phyloP scores from a whole-genome alignment of 805 yeast species.

The Kodamaea neixiangensis region DNA sequence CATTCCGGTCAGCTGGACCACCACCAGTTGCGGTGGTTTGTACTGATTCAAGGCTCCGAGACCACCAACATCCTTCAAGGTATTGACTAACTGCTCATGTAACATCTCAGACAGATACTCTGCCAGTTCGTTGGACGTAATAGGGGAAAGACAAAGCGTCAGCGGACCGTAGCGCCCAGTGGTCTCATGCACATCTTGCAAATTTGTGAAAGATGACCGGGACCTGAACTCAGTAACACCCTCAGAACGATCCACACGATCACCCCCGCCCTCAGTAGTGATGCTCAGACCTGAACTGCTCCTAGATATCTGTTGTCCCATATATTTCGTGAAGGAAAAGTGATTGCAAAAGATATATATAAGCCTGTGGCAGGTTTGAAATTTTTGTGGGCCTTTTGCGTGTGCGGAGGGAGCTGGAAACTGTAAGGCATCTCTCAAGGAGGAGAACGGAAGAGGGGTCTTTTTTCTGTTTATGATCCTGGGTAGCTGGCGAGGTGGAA shows the following conservation, averaged over 20 bases:
- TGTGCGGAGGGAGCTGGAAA: constrained; percentile 7
- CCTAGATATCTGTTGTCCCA: constrained; percentile 10
- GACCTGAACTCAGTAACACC: neutral
- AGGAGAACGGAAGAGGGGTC: neutral
- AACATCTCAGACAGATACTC: neutral
- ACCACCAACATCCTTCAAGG: neutral
- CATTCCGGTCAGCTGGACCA: constrained; percentile 4
- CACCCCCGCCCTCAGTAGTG: neutral
- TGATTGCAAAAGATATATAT: neutral
- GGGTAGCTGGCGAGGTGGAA: neutral
- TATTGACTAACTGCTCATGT: constrained; percentile 4
- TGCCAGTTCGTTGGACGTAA: constrained; percentile 8
- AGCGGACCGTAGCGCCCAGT: constrained; percentile 9
- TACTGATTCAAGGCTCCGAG: neutral
- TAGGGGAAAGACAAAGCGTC: constrained; percentile 11
- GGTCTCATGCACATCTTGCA: constrained; percentile 1
- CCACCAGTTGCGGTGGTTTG: constrained; percentile 2
- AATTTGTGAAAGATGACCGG: neutral
- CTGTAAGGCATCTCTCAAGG: constrained; percentile 4
- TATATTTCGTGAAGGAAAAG: neutral
- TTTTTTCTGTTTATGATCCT: neutral
- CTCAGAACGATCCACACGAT: neutral
- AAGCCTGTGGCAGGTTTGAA: neutral
- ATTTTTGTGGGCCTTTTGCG: neutral
- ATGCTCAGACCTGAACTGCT: neutral